Evolutionary conservation across 768 basidiomycete species (phyloP).

Genomic region (Paxillus ammoniavirescens): DNA sequence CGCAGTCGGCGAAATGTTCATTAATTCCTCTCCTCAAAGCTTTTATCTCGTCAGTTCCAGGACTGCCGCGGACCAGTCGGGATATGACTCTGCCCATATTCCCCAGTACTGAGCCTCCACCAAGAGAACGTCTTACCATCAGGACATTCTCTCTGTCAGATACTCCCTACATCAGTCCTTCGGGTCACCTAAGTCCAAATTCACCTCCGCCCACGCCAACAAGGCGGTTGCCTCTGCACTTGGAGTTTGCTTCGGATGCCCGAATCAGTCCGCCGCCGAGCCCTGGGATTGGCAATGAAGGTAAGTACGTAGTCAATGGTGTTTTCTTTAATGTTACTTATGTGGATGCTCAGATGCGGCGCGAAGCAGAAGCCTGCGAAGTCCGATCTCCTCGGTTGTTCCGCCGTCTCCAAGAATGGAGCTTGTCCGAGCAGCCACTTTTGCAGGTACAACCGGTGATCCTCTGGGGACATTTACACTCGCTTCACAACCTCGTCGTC

Average conservation of each 20-base stretch:
- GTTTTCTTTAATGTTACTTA: too few relatives aligned
- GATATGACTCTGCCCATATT: not conserved
- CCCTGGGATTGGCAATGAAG: conserved; percentile 1
- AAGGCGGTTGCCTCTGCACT: not conserved
- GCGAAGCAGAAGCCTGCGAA: conserved; percentile 3
- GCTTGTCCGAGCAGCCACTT: conserved; percentile 9
- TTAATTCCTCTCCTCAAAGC: not conserved
- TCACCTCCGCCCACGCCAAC: conserved; percentile 2
- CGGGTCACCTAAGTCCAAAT: conserved; percentile 4
- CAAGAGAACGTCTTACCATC: conserved; percentile 3
- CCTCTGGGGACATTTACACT: not conserved
- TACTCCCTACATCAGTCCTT: conserved; percentile 5
- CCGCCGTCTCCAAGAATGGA: not conserved
- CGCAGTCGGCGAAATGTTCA: not conserved
- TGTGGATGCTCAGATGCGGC: not conserved
- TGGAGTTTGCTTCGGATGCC: not conserved
- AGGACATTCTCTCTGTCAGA: conserved; percentile 3
- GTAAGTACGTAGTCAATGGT: not conserved
- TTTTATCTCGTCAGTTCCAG: not conserved
- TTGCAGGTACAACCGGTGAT: conserved; percentile 8
- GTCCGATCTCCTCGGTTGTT: not conserved
- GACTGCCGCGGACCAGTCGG: not conserved
- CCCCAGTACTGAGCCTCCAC: conserved; percentile 2
- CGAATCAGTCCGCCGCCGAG: not conserved
- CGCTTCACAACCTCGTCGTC: conserved; percentile 4